Conservation (phyloP, 805 yeast genomes). For the Metschnikowia lochheadii region DNA sequence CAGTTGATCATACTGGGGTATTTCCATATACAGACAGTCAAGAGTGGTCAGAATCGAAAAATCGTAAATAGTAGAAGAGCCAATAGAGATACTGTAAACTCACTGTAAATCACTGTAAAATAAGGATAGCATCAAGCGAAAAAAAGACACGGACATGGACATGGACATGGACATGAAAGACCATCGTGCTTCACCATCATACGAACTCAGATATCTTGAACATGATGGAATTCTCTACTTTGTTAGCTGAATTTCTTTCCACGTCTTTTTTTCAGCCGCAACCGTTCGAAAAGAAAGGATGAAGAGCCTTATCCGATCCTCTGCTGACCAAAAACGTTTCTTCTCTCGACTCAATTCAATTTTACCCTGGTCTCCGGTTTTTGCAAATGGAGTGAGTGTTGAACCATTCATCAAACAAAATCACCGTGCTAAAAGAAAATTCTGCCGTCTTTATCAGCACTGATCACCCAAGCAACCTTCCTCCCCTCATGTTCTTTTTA, state of each 20-base stretch:
- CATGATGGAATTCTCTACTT: conserved; percentile 89
- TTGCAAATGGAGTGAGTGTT: conserved; percentile 97
- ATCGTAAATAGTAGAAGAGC: no score
- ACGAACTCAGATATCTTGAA: conserved; percentile 86
- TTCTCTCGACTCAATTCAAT: conserved; percentile 86
- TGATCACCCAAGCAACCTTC: neutral
- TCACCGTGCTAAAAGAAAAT: conserved; percentile 91
- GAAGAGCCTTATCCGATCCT: conserved; percentile 89
- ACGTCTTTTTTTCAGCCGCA: conserved; percentile 94
- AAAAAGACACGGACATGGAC: no score
- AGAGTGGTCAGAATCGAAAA: no score
- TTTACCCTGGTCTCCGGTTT: conserved; percentile 91
- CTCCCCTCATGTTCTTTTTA: conserved; percentile 11
- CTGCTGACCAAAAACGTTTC: conserved; percentile 90
- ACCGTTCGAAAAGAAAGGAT: conserved; percentile 80
- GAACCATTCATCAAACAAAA: conserved; percentile 97
- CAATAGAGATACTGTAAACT: no score
- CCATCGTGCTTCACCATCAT: conserved; percentile 64
- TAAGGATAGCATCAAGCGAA: no score
- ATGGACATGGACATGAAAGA: no score
- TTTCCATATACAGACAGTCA: no score
- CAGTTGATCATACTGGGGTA: no score
- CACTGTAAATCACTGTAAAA: no score
- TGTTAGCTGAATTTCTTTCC: conserved; percentile 86
- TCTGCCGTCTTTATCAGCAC: conserved; percentile 34